phyloP scores from a whole-genome alignment of 768 basidiomycete genomes.

The Candolleomyces eurysporus region DNA sequence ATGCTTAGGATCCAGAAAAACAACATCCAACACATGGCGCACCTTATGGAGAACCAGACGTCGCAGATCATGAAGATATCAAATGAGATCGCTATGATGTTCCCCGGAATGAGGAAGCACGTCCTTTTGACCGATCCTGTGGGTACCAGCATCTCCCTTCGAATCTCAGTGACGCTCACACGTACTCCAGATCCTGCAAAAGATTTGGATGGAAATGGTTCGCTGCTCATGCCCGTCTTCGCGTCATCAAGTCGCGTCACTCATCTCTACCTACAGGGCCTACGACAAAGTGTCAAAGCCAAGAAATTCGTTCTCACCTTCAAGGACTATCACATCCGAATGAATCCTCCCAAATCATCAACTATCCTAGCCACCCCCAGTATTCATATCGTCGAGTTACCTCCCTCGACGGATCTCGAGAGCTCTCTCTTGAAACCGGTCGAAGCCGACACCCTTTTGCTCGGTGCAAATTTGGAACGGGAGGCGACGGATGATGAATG shows the following conservation, averaged over 20 bases:
- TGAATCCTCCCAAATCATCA: background rate
- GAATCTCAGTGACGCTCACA: background rate
- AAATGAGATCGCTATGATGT: constrained; percentile 20
- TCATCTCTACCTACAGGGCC: constrained; percentile 22
- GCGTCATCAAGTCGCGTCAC: too few relatives aligned
- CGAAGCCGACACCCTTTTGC: background rate
- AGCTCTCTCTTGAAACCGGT: background rate
- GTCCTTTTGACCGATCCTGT: constrained; percentile 42
- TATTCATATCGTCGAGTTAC: background rate
- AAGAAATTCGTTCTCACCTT: constrained; percentile 36
- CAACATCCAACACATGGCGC: constrained; percentile 27
- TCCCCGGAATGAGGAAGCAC: constrained; percentile 35
- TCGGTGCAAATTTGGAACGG: constrained; percentile 5
- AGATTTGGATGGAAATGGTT: constrained; percentile 14
- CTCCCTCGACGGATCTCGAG: background rate
- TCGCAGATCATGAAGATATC: constrained; percentile 33
- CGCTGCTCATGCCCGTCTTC: background rate
- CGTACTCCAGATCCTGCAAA: constrained; percentile 5
- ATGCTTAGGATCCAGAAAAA: constrained; percentile 44
- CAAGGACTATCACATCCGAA: constrained; percentile 30
- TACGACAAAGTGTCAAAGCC: constrained; percentile 38
- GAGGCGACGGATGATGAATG: constrained; percentile 15
- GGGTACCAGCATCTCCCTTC: constrained; percentile 4
- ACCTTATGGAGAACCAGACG: constrained; percentile 26
- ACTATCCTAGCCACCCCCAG: background rate